Evolutionary conservation across 2,329 filamentous ascomycete species (phyloP).

Genomic region (Phyllosticta ampelicida): DNA sequence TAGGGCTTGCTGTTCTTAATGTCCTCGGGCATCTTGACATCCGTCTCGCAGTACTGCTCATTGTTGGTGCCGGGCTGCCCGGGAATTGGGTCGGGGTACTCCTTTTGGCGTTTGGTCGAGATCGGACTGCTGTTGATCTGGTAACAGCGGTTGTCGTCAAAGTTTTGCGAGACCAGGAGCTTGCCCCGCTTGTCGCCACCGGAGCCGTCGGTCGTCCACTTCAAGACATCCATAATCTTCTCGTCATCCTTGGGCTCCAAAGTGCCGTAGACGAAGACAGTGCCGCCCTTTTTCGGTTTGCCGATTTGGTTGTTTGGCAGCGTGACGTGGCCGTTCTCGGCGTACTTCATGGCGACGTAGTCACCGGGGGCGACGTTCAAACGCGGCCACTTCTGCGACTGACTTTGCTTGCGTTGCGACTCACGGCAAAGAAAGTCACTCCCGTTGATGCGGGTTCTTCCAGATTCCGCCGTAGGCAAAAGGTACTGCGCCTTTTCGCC

Average conservation of each 20-base stretch:
- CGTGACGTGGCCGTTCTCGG: slow-evolving; percentile 42
- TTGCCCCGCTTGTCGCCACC: slow-evolving; percentile 70
- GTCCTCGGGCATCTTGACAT: slow-evolving; percentile 62
- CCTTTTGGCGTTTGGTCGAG: slow-evolving; percentile 46
- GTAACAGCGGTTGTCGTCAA: slow-evolving; percentile 85
- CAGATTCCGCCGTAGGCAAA: slow-evolving; percentile 43
- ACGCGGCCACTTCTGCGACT: slow-evolving; percentile 49
- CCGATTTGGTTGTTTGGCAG: slow-evolving; percentile 27
- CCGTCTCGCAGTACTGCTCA: slow-evolving; percentile 57
- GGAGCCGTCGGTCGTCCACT: slow-evolving; percentile 71
- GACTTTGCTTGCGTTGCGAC: slow-evolving; percentile 45
- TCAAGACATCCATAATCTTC: slow-evolving; percentile 53
- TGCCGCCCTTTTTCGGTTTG: slow-evolving; percentile 35
- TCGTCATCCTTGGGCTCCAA: slow-evolving; percentile 41
- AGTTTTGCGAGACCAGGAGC: slow-evolving; percentile 68
- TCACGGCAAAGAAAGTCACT: slow-evolving; percentile 53
- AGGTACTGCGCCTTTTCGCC: slow-evolving; percentile 56
- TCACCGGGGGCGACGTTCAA: slow-evolving; percentile 45
- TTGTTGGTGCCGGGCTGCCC: slow-evolving; percentile 30
- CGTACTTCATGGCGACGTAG: slow-evolving; percentile 39
- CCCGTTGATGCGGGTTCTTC: slow-evolving; percentile 35
- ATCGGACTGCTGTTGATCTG: slow-evolving; percentile 57
- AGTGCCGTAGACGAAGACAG: slow-evolving; percentile 41
- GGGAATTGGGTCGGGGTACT: slow-evolving; percentile 45
- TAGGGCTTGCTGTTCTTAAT: slow-evolving; percentile 49